phyloP scores from a whole-genome alignment of 495 filamentous ascomycete genomes.

The Penicillium angulare region DNA sequence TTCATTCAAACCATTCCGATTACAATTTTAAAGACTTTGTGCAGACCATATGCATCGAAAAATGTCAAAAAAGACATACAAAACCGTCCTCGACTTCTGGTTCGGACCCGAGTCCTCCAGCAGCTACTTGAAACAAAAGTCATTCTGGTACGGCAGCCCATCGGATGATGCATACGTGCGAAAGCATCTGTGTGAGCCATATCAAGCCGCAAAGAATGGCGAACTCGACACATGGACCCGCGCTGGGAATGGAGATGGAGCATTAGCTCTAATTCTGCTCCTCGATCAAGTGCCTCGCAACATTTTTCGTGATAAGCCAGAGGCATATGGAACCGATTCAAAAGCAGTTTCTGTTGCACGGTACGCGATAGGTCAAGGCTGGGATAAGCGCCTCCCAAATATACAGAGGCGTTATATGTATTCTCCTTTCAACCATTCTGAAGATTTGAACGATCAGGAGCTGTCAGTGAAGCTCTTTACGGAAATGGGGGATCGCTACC shows the following conservation, averaged over 20 bases:
- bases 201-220: conserved; percentile 12
- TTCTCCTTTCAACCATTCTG: conserved; percentile 34
- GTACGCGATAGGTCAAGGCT: conserved; percentile 24
- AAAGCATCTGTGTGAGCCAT: conserved; percentile 6
- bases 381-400: conserved; percentile 22
- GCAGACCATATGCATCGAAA: conserved; percentile 4
- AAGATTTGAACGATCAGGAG: conserved; percentile 30
- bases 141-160: conserved; percentile 27
- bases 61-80: conserved; percentile 11
- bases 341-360: conserved; percentile 26
- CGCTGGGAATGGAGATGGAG: conserved; percentile 14
- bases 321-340: conserved; percentile 30
- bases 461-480: conserved; percentile 25
- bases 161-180: conserved; percentile 19
- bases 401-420: conserved; percentile 34
- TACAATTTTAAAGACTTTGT: too few species aligned
- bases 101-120: conserved; percentile 16
- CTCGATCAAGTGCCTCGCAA: conserved; percentile 39
- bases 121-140: conserved; percentile 18
- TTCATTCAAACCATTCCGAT: too few species aligned
- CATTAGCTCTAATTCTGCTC: conserved; percentile 31
- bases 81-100: conserved; percentile 21
- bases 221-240: conserved; percentile 12
- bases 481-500: conserved; percentile 15
- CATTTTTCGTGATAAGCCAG: conserved; percentile 27